These are phyloP conservation scores for Hansenula lynferdii DNA, from an alignment of 1,139 yeast species.

Conservation along the genomic window DNA sequence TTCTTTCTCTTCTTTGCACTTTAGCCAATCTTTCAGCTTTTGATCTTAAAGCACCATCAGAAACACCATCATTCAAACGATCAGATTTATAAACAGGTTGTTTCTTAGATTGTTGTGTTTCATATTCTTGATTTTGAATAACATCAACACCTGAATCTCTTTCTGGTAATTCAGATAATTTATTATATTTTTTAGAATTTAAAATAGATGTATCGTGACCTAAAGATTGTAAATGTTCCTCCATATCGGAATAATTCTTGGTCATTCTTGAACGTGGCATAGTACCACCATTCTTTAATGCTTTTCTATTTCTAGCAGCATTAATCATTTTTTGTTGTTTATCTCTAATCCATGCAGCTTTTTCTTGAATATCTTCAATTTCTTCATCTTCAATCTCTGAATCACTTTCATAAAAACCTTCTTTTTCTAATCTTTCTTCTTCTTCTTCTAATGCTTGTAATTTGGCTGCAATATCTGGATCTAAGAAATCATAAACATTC, in stretches of 20 bases:
- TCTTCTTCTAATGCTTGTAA: constrained; percentile 94
- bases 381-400: constrained; percentile 69
- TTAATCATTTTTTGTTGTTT: constrained; percentile 91
- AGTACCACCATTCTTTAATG: constrained; percentile 80
- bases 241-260: constrained; percentile 77
- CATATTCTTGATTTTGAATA: constrained; percentile 48
- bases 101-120: constrained; percentile 25
- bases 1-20: constrained; percentile 90
- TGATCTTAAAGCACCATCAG: constrained; percentile 73
- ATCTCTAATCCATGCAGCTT: constrained; percentile 94
- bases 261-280: constrained; percentile 90
- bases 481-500: constrained; percentile 96
- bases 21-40: constrained; percentile 88
- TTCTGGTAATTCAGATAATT: constrained; percentile 34
- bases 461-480: constrained; percentile 90
- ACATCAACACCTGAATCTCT: constrained; percentile 72
- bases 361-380: constrained; percentile 67
- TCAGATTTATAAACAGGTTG: constrained; percentile 54
- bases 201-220: constrained; percentile 82
- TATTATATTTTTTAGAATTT: constrained; percentile 41
- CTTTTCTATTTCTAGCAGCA: constrained; percentile 83
- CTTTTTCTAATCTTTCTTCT: constrained; percentile 87
- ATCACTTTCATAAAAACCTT: constrained; percentile 95
- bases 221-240: constrained; percentile 78
- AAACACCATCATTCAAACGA: constrained; percentile 82